Conservation (phyloP, 1,284 basidiomycete genomes). For the Bondarzewia mesenterica region DNA sequence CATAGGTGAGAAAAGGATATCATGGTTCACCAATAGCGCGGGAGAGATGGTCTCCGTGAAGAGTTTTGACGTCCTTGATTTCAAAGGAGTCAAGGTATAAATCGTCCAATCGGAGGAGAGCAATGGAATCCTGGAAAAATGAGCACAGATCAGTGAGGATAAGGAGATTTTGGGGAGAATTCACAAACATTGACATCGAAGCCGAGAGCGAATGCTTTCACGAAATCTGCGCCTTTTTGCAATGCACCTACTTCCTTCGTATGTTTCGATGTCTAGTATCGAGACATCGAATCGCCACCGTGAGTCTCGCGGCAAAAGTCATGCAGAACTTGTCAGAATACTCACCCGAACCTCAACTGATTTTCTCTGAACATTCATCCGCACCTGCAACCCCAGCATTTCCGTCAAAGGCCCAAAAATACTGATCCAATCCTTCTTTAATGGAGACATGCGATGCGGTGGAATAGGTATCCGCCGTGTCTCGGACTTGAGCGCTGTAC, state of each 20-base stretch:
- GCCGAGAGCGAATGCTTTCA: conserved; percentile 90
- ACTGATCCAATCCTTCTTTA: conserved; percentile 97
- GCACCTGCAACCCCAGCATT: conserved; percentile 87
- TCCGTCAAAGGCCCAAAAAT: conserved; percentile 96
- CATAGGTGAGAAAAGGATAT: conserved; percentile 3
- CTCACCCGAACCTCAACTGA: conserved; percentile 89
- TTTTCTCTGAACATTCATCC: conserved; percentile 90
- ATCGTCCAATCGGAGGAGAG: conserved; percentile 91
- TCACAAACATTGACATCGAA: conserved; percentile 83
- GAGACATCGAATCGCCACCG: neutral
- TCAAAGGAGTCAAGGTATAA: conserved; percentile 98
- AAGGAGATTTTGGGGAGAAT: neutral
- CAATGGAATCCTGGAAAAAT: conserved; percentile 82
- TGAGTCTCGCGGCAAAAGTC: conserved; percentile 4
- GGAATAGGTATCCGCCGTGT: conserved; percentile 83
- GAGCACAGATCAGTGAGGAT: too few relatives aligned
- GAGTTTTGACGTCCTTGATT: conserved; percentile 97
- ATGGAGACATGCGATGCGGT: conserved; percentile 93
- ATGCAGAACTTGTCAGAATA: conserved; percentile 10
- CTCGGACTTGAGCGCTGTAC: conserved; percentile 64
- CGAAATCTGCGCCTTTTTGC: conserved; percentile 98
- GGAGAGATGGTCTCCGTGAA: conserved; percentile 94
- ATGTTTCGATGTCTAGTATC: conserved; percentile 80
- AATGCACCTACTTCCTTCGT: conserved; percentile 88
- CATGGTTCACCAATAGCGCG: conserved; percentile 78